Evolutionary conservation across 1,284 basidiomycete genomes (phyloP), one percentile per base, ranked within the genome.

Genomic region (Boletus semigastroideus): DNA sequence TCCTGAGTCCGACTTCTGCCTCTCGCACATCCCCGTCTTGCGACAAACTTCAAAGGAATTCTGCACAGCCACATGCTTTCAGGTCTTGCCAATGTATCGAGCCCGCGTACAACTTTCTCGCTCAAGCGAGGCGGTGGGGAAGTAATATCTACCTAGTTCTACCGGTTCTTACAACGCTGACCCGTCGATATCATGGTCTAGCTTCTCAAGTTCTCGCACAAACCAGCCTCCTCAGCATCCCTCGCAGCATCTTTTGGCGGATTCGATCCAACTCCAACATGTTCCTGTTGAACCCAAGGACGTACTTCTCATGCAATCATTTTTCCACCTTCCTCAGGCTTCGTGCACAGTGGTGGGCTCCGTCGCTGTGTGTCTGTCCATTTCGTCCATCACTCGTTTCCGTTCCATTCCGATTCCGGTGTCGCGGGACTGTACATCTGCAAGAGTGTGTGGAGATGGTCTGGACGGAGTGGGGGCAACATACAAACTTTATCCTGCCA

Each of bases 51-150:
- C n/a, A n/a, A n/a, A n/a, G n/a, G n/a, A n/a, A n/a, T n/a, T n/a
- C n/a, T n/a, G n/a, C n/a, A n/a, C n/a, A n/a, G n/a, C n/a, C n/a
- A 94, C 57, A 93, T 96, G 91, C 74, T 96, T 19, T 75, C 82
- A 5, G 92, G 93, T n/a, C 77, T 96, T 20, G 83, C 92, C 0
- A 86, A 86, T 92, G 91, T 61, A 92, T 90, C 57, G 88, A 92
- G 59, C 75, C 90, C 19, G 85, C 90, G 0, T 92, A 92, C 72
- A 92, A 93, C 64, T 93, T 94, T 67, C 79, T 94, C 65, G 87
- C 82, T 12, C 74, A n/a, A n/a, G n/a, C n/a, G 84, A 30, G 85
- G 82, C 9, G 78, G 78, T 9, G 78, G 78, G 0, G 86, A 88
- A 53, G 78, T 86, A 10, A 69, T 87, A 47, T 46, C 50, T 69